Base-by-base conservation (phyloP, 345 rosid species). In the Camelina neglecta region DNA sequence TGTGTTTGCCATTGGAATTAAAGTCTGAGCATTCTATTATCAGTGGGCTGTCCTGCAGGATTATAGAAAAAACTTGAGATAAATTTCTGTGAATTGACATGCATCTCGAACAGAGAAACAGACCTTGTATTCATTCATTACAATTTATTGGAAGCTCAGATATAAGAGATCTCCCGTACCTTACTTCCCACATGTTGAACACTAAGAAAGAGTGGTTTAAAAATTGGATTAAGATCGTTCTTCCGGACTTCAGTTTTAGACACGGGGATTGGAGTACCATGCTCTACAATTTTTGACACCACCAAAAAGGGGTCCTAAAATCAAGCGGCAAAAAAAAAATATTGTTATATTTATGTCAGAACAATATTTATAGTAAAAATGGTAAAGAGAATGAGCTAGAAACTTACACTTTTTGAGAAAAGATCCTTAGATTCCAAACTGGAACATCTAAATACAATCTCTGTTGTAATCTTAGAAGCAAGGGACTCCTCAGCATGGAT, bases 151-250 rank as follows among this genome's bases (percentile, higher is more conserved):
- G 54, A 48, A 69, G 16, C n/a, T 42, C 41, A 66, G 73, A 51
- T 67, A 79, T 13, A 49, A 44, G 44, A 59, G 71, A 60, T 47
- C 70, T 54, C 33, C 4, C 26, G 39, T 85, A 93, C 98, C 97
- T 88, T 90, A 85, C 93, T 88, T 75, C 95, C 95, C 56, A 90
- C 89, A 85, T 90, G 96, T 83, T 89, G 97, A 80, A 86, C 83
- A 74, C 85, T 93, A 79, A 93, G 77, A 83, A 79, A 86, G 56
- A 93, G 64, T 59, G 93, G 85, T 64, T 93, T 86, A 96, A 96
- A 93, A 56, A 56, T 69, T 64, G 97, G 98, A 71, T 79, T 84
- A 48, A 68, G 80, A 78, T 90, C 83, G 75, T 91, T 93, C 85
- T 87, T 89, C 61, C 86, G 29, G 59, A 89, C 96, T 84, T 93